Evolutionary conservation across 2,329 filamentous ascomycete genomes (phyloP), one percentile per base, ranked within the genome.

Genomic region (Talaromyces atroroseus): DNA sequence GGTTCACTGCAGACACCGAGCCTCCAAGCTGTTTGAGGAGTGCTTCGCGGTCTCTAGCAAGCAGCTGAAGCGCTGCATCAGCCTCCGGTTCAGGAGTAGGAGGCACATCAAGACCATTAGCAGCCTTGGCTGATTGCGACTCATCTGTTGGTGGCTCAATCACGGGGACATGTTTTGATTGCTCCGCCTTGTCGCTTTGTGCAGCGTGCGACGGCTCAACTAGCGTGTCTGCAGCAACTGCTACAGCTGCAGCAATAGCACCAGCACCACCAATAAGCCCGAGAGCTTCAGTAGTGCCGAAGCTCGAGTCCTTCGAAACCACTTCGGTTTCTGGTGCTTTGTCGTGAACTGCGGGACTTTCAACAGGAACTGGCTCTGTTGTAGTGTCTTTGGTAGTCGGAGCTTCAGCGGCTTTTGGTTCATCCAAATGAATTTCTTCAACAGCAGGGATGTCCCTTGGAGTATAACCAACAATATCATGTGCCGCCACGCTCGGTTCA

Each of bases 1-100:
- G 44, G 16, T 60, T 59, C 21, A 63, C 63, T 29, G 70, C 66
- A 20, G 66, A 65, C 11, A 68, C 68, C 2, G 69, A 68, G 38
- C 64, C 59, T 38, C 67, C 65, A 44, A 70, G 64, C 49, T 68
- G 63, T 47, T 58, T 64, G 23, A 71, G 65, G 21, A 68, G 64
- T 47, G 69, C 64, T 57, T 69, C 69, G n/a, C 67, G 63, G 53
- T 71, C 68, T 7, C 62, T 65, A 52, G 67, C 66, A 51, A 69
- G 66, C 16, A 67, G 64, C 64, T 63, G 61, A 50, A 68, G 66
- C 50, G 58, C 59, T 51, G 64, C 60, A 64, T 71, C 67, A 62
- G 68, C 62, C 62, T 68, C 64, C 51, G 66, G 63, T 44, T 70
- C 70, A 23, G 64, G 65, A 14, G 65, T 64, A 36, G 63, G 65